Conservation (phyloP, 441 rosid genomes). For the Lepidium campestre region DNA sequence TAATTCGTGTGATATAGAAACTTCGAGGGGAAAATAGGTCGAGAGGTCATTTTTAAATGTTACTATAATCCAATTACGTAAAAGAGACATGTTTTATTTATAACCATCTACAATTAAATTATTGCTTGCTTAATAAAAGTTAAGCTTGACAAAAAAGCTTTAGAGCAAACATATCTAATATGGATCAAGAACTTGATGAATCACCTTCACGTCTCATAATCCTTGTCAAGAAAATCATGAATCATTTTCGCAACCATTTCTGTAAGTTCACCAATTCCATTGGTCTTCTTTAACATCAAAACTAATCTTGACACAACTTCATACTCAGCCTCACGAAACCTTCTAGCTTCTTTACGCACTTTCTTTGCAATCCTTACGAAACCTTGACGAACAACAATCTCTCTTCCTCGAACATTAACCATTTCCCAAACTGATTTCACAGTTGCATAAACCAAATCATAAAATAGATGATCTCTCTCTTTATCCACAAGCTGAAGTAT, state of each 20-base stretch:
- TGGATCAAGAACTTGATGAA: too few species aligned
- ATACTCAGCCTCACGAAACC: constrained; percentile 13
- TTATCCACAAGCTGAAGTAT: not conserved
- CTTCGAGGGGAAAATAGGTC: too few species aligned
- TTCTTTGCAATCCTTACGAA: not conserved
- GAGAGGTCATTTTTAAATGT: too few species aligned
- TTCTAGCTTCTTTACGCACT: constrained; percentile 14
- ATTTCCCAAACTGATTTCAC: constrained; percentile 8
- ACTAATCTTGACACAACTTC: constrained; percentile 11
- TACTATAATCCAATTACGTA: too few species aligned
- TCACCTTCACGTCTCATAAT: constrained; percentile 13
- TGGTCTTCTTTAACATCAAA: not conserved
- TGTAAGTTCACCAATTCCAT: not conserved
- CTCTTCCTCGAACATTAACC: not conserved
- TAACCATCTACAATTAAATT: too few species aligned
- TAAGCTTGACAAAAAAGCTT: too few species aligned
- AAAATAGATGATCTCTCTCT: not conserved
- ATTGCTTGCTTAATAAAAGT: too few species aligned
- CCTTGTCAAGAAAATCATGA: constrained; percentile 12
- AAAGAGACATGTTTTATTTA: too few species aligned
- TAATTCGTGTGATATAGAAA: too few species aligned
- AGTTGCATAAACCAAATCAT: constrained; percentile 6
- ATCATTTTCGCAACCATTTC: not conserved
- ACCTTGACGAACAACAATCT: constrained; percentile 15
- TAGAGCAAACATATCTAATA: too few species aligned